Evolutionary conservation across 192 early-diverging fungal species (phyloP).

Genomic region (Coemansia sp.): DNA sequence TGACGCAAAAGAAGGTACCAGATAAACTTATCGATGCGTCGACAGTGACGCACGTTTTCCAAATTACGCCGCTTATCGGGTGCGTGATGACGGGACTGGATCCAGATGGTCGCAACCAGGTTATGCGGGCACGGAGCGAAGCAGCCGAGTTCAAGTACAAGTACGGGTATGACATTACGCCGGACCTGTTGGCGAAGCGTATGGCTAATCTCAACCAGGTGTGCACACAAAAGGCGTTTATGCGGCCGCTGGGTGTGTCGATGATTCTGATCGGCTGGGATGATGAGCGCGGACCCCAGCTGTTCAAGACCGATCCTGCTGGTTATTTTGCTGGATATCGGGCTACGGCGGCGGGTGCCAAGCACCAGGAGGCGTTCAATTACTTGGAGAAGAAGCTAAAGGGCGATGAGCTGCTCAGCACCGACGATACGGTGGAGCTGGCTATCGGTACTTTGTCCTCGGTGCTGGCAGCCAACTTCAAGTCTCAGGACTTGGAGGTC

Average conservation of each 20-base stretch:
- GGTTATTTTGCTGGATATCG: constrained; percentile 98
- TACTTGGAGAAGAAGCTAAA: constrained; percentile 98
- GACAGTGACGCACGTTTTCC: constrained; percentile 91
- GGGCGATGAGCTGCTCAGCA: constrained; percentile 74
- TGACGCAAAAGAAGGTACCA: constrained; percentile 94
- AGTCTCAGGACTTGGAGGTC: constrained; percentile 94
- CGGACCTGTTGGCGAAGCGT: constrained; percentile 95
- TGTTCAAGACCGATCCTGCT: constrained; percentile 98
- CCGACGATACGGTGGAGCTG: constrained; percentile 92
- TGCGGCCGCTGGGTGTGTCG: constrained; percentile 96
- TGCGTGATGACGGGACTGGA: constrained; percentile 97
- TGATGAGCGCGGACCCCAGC: constrained; percentile 92
- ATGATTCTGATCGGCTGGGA: constrained; percentile 98
- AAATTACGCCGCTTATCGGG: constrained; percentile 89
- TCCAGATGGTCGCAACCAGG: constrained; percentile 94
- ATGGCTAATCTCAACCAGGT: constrained; percentile 99
- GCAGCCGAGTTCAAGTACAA: constrained; percentile 99
- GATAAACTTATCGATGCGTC: constrained; percentile 96
- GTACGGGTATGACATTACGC: constrained; percentile 95
- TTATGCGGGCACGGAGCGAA: constrained; percentile 88
- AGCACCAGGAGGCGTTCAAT: constrained; percentile 88
- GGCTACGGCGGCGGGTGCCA: constrained; percentile 93
- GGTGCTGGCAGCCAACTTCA: constrained; percentile 92
- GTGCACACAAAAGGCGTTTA: constrained; percentile 98
- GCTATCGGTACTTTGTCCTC: constrained; percentile 93